Evolutionary conservation across 1,139 yeast genomes (phyloP).

Genomic region (Suzukiozyma palmioleophila): DNA sequence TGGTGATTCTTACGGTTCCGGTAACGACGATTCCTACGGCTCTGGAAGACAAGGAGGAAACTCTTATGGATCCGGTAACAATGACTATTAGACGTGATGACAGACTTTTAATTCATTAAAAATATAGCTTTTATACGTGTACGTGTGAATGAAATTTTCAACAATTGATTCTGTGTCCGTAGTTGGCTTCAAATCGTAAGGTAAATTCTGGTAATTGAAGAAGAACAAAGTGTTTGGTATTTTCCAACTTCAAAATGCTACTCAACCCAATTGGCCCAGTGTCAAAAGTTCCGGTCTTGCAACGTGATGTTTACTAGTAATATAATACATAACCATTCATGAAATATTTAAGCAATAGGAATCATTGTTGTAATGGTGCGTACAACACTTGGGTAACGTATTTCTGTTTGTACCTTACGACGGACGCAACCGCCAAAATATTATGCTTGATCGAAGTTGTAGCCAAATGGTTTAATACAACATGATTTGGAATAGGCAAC

Average conservation of each 20-base stretch:
- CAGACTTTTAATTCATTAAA: neutral
- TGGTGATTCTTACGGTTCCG: slow-evolving; percentile 17
- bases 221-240: too few species aligned
- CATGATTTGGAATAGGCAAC: slow-evolving; percentile 47
- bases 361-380: slow-evolving; percentile 40
- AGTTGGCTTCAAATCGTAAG: too few species aligned
- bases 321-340: neutral
- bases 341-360: neutral
- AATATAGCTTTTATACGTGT: neutral
- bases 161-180: too few species aligned
- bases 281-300: neutral
- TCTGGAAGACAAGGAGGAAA: slow-evolving; percentile 12
- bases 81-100: neutral
- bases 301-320: neutral
- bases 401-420: slow-evolving; percentile 44
- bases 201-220: too few species aligned
- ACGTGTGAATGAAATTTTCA: neutral
- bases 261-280: too few species aligned
- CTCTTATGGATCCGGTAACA: slow-evolving; percentile 16
- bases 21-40: slow-evolving; percentile 16
- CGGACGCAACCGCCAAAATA: slow-evolving; percentile 46
- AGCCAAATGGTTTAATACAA: slow-evolving; percentile 34
- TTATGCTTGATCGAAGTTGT: slow-evolving; percentile 47
- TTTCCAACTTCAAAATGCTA: too few species aligned
- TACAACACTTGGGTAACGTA: slow-evolving; percentile 47